Base-by-base conservation (phyloP, 1,139 yeast species). In the Blastobotrys ciferrii region DNA sequence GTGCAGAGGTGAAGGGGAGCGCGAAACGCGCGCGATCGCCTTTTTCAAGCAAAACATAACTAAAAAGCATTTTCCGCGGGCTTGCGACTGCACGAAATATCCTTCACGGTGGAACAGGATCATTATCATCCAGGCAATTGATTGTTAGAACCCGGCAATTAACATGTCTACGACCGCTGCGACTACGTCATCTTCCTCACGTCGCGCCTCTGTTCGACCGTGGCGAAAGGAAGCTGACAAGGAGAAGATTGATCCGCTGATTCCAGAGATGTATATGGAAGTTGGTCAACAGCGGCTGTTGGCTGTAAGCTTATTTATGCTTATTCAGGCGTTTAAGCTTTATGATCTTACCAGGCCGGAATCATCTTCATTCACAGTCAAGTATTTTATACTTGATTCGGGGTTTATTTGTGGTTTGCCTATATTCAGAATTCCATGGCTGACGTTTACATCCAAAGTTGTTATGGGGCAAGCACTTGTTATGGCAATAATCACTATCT, bases 251-350 rank as follows among this genome's bases (percentile, higher is more conserved):
- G 41, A 38, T n/a, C 69, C 73, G n/a, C 46, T 69, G 32, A 61
- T 69, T 13, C 63, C 72, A 3, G 65, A 61, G 30, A 52, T 53
- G 15, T 58, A 58, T 33, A 48, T 91, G 28, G 96, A 89, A 58
- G 79, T 79, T n/a, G 88, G 87, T n/a, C 83, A 84, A 20, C 98
- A 92, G 65, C 70, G 96, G 55, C 66, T 81, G 42, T 75, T 86
- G 48, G 75, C 82, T 5, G 67, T 82, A 19, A 78, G 87, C 2
- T 54, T 86, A n/a, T 87, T 89, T 62, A 70, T 78, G 2, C 72
- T 86, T 44, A 73, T 91, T 17, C 97, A 91, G 65, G 80, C 88
- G 19, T 86, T 85, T 78, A 92, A 92, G 63, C 51, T 87, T 1
- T 87, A 85, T 60, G 96, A 89, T 62, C 70, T 87, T 32, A 62